A percentile compares a stretch with the other conserved stretches of the same genome.
Evolutionary conservation across 257 asterid species (phyloP).

Genomic region (Thymus quinquecostatus): DNA sequence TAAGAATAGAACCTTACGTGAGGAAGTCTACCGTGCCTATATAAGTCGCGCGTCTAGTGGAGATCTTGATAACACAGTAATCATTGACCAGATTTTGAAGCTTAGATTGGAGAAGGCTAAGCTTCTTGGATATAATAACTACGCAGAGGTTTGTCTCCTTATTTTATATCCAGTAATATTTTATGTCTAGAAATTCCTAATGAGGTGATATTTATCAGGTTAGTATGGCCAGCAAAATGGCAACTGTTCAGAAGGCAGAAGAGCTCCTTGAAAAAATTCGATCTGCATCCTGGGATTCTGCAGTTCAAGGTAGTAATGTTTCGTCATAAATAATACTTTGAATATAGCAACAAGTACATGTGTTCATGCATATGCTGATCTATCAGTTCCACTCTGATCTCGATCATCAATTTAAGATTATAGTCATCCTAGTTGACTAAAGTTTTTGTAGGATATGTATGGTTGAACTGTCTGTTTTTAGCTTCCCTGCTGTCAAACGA

Average conservation of each 20-base stretch:
- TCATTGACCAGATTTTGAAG: conserved; percentile 83
- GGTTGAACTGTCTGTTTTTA: conserved; percentile 9
- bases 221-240: conserved; percentile 98
- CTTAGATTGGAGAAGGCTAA: conserved; percentile 90
- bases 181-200: conserved; percentile 30
- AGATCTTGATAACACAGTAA: conserved; percentile 78
- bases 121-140: conserved; percentile 94
- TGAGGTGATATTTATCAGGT: conserved; percentile 55
- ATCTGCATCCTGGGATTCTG: conserved; percentile 89
- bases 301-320: conserved; percentile 55
- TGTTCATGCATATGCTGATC: neutral
- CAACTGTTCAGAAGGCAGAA: conserved; percentile 82
- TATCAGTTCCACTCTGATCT: neutral
- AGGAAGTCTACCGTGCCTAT: conserved; percentile 95
- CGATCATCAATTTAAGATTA: conserved; percentile 16
- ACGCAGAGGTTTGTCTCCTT: conserved; percentile 73
- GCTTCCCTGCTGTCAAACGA: conserved; percentile 4
- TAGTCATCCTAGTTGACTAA: conserved; percentile 4
- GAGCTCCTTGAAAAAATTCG: conserved; percentile 94
- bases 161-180: neutral
- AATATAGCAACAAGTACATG: conserved; percentile 5
- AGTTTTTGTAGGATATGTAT: neutral
- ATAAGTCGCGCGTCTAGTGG: conserved; percentile 92
- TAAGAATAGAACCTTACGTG: conserved; percentile 79
- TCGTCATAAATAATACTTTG: neutral